phyloP scores from a whole-genome alignment of 179 eudicot genomes.

The Camellia oleifera region DNA sequence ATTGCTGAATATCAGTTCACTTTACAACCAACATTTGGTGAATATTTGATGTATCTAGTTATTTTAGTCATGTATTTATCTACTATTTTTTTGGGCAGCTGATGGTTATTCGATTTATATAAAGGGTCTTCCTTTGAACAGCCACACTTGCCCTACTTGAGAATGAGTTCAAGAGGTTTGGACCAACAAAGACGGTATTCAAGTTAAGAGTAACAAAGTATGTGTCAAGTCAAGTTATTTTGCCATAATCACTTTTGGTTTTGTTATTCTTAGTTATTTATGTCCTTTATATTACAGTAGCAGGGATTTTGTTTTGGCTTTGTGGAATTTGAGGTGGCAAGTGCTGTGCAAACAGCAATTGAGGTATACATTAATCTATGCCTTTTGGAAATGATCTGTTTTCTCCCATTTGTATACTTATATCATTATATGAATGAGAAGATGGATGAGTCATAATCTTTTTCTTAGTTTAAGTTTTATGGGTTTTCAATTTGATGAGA shows the following conservation, averaged over 20 bases:
- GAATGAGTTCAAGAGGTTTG: slow-evolving; percentile 69
- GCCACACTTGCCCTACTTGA: slow-evolving; percentile 46
- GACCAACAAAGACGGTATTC: slow-evolving; percentile 78
- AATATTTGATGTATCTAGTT: neutral
- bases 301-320: slow-evolving; percentile 74
- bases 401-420: neutral
- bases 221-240: slow-evolving; percentile 7
- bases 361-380: slow-evolving; percentile 43
- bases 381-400: neutral
- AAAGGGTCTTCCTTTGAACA: slow-evolving; percentile 63
- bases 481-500: neutral
- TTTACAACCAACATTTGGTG: neutral
- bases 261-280: slow-evolving; percentile 4
- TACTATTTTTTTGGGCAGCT: slow-evolving; percentile 38
- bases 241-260: neutral
- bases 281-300: slow-evolving; percentile 27
- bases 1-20: neutral
- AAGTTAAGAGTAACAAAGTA: slow-evolving; percentile 72
- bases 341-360: slow-evolving; percentile 60
- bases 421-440: neutral
- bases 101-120: slow-evolving; percentile 71
- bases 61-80: slow-evolving; percentile 1
- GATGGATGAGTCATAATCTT: neutral
- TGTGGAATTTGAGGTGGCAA: slow-evolving; percentile 80
- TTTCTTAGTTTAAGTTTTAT: neutral